These are phyloP conservation scores for Claviceps sp. DNA, from an alignment of 2,329 filamentous ascomycete species.

Conservation along the genomic window DNA sequence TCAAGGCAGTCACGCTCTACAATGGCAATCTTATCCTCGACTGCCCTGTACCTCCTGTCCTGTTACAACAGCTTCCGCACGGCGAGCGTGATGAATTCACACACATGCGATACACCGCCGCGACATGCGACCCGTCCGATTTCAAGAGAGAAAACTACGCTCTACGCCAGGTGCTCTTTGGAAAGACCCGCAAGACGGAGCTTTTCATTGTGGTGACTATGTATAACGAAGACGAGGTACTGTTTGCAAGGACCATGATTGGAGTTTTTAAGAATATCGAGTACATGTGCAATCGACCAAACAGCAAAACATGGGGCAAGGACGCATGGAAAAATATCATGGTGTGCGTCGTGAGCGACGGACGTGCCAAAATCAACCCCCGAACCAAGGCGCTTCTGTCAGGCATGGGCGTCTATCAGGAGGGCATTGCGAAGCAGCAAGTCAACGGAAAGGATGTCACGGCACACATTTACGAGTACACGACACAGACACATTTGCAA, in stretches of 20 bases:
- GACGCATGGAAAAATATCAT: constrained; percentile 99
- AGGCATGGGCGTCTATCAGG: constrained; percentile 92
- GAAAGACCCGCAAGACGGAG: constrained; percentile 84
- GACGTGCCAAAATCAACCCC: constrained; percentile 91
- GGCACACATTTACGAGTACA: constrained; percentile 95
- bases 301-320: constrained; percentile 96
- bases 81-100: constrained; percentile 86
- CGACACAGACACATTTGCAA: constrained; percentile 71
- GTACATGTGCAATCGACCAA: constrained; percentile 87
- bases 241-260: constrained; percentile 90
- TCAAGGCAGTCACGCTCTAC: constrained; percentile 96
- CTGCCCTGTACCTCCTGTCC: constrained; percentile 80
- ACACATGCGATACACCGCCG: constrained; percentile 86
- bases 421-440: constrained; percentile 95
- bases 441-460: constrained; percentile 95
- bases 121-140: constrained; percentile 81
- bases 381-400: constrained; percentile 80
- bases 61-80: constrained; percentile 79
- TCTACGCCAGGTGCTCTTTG: constrained; percentile 79
- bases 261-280: constrained; percentile 98
- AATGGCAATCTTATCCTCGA: constrained; percentile 94
- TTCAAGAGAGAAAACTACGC: constrained; percentile 88
- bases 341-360: constrained; percentile 92
- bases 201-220: constrained; percentile 94
- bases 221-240: constrained; percentile 97